Conservation (phyloP, 2,329 filamentous ascomycete species). For the Fusarium miscanthi region DNA sequence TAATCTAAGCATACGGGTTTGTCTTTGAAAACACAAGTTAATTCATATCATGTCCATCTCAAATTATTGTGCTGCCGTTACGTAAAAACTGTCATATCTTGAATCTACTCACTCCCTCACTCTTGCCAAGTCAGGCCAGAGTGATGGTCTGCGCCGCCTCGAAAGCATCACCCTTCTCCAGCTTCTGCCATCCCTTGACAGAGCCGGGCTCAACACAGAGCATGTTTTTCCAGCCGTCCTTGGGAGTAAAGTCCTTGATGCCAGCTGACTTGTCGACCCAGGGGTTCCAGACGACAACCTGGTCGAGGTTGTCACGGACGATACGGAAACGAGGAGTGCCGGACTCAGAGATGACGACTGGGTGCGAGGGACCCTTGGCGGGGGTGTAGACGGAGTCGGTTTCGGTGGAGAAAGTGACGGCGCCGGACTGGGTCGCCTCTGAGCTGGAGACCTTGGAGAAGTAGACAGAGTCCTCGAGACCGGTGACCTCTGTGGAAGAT, state of each 20-base stretch:
- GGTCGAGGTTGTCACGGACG: conserved; percentile 83
- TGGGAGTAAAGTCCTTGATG: conserved; percentile 89
- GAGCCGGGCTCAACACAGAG: conserved; percentile 92
- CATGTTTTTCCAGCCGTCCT: conserved; percentile 93
- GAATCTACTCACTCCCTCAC: conserved; percentile 1
- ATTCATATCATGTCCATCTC: conserved; percentile 28
- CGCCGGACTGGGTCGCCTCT: conserved; percentile 72
- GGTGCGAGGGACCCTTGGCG: conserved; percentile 66
- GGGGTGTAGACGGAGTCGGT: conserved; percentile 90
- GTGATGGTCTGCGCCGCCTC: conserved; percentile 70
- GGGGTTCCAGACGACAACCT: conserved; percentile 97
- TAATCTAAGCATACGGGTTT: conserved; percentile 25
- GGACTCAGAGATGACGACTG: conserved; percentile 70
- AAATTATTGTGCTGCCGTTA: conserved; percentile 32
- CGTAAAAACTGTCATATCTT: conserved; percentile 34
- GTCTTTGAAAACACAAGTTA: conserved; percentile 22
- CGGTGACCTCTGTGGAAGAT: conserved; percentile 74
- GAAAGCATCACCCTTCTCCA: conserved; percentile 81
- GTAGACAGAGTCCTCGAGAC: conserved; percentile 81
- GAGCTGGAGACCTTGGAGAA: conserved; percentile 83
- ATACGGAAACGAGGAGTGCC: conserved; percentile 76
- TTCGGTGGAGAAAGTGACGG: conserved; percentile 78
- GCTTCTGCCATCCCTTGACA: conserved; percentile 82
- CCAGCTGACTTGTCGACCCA: conserved; percentile 86
- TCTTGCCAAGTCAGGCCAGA: conserved; percentile 45